These are phyloP conservation scores for Fusarium duplospermum DNA, from an alignment of 2,329 filamentous ascomycete genomes.

Conservation along the genomic window DNA sequence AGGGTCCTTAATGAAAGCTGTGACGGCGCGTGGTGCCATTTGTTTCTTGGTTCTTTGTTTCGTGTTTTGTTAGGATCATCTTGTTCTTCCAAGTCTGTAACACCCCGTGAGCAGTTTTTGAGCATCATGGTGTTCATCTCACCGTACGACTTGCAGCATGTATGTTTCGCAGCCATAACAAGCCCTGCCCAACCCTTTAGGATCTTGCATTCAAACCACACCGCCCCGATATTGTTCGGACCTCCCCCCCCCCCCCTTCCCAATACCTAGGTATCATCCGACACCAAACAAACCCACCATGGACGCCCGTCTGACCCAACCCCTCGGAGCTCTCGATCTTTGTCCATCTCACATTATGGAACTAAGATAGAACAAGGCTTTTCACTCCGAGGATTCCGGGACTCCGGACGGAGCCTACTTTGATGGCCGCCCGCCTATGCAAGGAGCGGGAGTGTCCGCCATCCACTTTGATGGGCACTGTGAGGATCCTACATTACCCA, in stretches of 20 bases:
- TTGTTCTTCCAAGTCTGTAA: conserved; percentile 3
- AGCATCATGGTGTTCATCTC: neutral
- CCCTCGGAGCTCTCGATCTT: neutral
- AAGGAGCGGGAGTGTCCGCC: conserved; percentile 36
- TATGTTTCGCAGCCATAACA: neutral
- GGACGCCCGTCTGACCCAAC: neutral
- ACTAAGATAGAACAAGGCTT: neutral
- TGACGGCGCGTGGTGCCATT: neutral
- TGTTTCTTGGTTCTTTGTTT: neutral
- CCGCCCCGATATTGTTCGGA: neutral
- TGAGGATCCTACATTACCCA: neutral
- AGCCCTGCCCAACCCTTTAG: neutral
- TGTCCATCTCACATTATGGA: neutral
- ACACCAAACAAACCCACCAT: neutral
- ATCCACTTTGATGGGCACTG: neutral
- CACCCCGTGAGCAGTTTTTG: conserved; percentile 5
- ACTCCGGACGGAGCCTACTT: neutral
- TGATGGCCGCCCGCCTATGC: conserved; percentile 7
- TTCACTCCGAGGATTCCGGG: neutral
- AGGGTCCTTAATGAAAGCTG: conserved; percentile 3
- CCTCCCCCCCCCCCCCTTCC: neutral
- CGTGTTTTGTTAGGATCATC: neutral
- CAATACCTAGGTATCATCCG: neutral
- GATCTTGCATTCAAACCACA: neutral
- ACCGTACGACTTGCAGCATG: neutral